phyloP scores from a whole-genome alignment of 257 asterid genomes.

The Salvia miltiorrhiza region DNA sequence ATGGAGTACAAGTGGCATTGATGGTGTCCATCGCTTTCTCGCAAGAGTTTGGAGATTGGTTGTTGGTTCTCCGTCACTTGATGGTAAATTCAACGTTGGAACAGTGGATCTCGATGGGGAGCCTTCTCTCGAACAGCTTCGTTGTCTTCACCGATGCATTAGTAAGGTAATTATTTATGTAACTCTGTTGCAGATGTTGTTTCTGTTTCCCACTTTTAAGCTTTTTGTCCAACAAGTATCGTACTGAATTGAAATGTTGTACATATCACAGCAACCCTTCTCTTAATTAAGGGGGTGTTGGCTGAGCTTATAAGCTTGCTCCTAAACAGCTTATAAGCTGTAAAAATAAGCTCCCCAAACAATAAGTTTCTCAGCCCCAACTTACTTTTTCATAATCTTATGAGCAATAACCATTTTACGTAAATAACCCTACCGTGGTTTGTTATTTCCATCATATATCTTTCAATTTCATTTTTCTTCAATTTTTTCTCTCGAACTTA shows the following conservation, averaged over 20 bases:
- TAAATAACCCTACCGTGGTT: too few relatives aligned
- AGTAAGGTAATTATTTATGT: constrained; percentile 48
- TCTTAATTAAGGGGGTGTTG: too few relatives aligned
- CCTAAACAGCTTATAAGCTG: too few relatives aligned
- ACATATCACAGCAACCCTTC: not conserved
- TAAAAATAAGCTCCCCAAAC: too few relatives aligned
- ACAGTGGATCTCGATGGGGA: constrained; percentile 56
- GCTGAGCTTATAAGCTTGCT: too few relatives aligned
- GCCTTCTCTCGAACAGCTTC: constrained; percentile 79
- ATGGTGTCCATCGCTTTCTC: constrained; percentile 92
- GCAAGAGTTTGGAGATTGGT: constrained; percentile 92
- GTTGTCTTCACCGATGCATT: constrained; percentile 81
- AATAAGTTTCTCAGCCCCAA: too few relatives aligned
- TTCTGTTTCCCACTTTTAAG: not conserved
- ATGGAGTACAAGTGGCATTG: constrained; percentile 97
- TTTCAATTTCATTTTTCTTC: too few relatives aligned
- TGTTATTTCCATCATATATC: too few relatives aligned
- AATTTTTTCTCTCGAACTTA: too few relatives aligned
- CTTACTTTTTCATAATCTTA: too few relatives aligned
- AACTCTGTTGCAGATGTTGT: not conserved
- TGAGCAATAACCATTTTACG: too few relatives aligned
- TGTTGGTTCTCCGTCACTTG: constrained; percentile 71
- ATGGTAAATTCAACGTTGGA: constrained; percentile 65
- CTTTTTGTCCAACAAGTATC: not conserved
- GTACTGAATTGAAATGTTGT: not conserved